These are phyloP conservation scores for Niebla homalea DNA, from an alignment of 495 filamentous ascomycete species.

Conservation along the genomic window DNA sequence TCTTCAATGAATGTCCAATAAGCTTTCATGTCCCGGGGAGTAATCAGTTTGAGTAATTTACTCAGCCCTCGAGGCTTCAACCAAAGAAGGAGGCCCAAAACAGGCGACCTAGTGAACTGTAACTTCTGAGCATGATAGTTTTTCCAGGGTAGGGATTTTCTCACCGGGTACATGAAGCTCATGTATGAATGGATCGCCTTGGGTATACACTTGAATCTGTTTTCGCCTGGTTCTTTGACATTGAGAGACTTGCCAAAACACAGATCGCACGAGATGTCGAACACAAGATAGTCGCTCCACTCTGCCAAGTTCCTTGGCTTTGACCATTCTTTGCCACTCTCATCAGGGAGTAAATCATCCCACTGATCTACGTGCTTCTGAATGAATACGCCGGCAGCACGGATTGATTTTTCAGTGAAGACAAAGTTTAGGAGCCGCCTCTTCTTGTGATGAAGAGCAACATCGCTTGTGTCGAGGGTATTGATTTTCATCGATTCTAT, in stretches of 20 bases:
- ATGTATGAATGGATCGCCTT: conserved; percentile 14
- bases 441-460: conserved; percentile 9
- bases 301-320: conserved; percentile 11
- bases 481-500: conserved; percentile 7
- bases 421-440: conserved; percentile 8
- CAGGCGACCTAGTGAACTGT: conserved; percentile 5
- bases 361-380: not conserved
- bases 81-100: conserved; percentile 5
- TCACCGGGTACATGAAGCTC: conserved; percentile 17
- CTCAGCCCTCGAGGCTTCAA: conserved; percentile 12
- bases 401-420: conserved; percentile 13
- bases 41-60: conserved; percentile 1
- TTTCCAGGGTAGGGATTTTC: not conserved
- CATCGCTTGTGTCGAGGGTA: conserved; percentile 18
- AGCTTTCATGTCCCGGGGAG: not conserved
- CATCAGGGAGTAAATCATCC: not conserved
- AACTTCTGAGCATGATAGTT: conserved; percentile 3
- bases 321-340: not conserved
- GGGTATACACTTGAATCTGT: conserved; percentile 14
- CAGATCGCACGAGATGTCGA: conserved; percentile 25
- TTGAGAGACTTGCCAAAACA: conserved; percentile 22
- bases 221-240: conserved; percentile 15
- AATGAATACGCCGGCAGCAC: conserved; percentile 11
- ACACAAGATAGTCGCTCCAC: conserved; percentile 17
- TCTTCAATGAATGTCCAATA: conserved; percentile 4